Percentiles rank a stretch among this genome's conserved stretches.
These are phyloP conservation scores for Corymbia calophylla DNA, from an alignment of 441 rosid genomes.

Conservation along the genomic window DNA sequence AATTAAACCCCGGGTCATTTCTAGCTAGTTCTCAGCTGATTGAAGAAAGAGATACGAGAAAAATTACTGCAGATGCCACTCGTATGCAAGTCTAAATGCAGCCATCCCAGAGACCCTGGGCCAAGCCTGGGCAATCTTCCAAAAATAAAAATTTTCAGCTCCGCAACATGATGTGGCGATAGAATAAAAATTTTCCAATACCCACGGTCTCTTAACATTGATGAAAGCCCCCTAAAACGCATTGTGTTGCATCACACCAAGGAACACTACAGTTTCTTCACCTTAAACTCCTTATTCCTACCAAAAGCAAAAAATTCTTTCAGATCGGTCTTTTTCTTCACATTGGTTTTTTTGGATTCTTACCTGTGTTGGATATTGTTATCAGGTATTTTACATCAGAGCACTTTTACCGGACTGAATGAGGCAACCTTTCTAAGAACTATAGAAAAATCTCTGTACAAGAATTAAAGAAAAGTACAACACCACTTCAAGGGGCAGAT, in stretches of 20 bases:
- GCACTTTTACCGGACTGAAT: not conserved
- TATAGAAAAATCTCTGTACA: not conserved
- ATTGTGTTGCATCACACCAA: not conserved
- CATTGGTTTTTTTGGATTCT: not conserved
- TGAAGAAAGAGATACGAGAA: not conserved
- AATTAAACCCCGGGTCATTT: not conserved
- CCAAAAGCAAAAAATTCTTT: not conserved
- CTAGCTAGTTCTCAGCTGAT: not conserved
- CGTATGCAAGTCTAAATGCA: not conserved
- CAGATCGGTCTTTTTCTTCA: not conserved
- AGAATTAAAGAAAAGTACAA: not conserved
- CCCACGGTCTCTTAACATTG: not conserved
- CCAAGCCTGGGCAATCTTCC: not conserved
- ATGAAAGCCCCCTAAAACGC: not conserved
- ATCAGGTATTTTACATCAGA: not conserved
- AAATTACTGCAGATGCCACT: not conserved
- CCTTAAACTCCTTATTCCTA: not conserved
- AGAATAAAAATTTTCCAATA: not conserved
- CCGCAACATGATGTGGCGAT: not conserved
- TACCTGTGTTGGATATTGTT: not conserved
- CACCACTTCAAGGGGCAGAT: not conserved
- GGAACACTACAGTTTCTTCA: not conserved
- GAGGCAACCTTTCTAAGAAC: not conserved
- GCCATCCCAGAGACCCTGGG: not conserved
- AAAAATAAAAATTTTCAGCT: not conserved